Evolutionary conservation across 768 basidiomycete species (phyloP).

Genomic region (Lentinula edodes): DNA sequence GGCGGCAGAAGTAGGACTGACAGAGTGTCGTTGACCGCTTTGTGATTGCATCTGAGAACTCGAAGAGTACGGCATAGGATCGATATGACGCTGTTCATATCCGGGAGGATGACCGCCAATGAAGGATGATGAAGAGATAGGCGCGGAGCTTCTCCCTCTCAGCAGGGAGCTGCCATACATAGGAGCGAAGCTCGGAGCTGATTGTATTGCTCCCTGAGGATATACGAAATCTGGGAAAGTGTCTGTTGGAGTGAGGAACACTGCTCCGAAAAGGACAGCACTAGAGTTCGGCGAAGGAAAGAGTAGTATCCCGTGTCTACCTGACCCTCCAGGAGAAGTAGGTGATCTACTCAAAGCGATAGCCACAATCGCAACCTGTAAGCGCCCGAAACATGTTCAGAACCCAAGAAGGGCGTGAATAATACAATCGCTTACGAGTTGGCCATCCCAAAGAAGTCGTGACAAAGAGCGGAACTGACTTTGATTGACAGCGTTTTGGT

Average conservation of each 20-base stretch:
- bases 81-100: not conserved
- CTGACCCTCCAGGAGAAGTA: not conserved
- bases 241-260: constrained; percentile 35
- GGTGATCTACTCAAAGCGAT: constrained; percentile 12
- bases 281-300: constrained; percentile 48
- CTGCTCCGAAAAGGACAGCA: constrained; percentile 44
- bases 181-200: not conserved
- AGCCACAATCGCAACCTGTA: constrained; percentile 48
- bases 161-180: not conserved
- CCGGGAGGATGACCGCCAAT: not conserved
- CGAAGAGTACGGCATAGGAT: constrained; percentile 1
- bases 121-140: not conserved
- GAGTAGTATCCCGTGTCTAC: constrained; percentile 44
- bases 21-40: not conserved
- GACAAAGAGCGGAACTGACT: constrained; percentile 51
- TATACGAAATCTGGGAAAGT: constrained; percentile 38
- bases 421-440: constrained; percentile 36
- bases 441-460: constrained; percentile 42
- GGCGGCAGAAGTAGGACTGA: constrained; percentile 1
- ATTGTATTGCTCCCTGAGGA: not conserved
- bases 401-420: not conserved
- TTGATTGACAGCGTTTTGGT: constrained; percentile 44
- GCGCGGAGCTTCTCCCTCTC: not conserved
- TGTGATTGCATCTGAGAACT: not conserved
- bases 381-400: not conserved